These are phyloP conservation scores for Alternaria solani DNA, from an alignment of 2,329 filamentous ascomycete genomes.

Conservation along the genomic window DNA sequence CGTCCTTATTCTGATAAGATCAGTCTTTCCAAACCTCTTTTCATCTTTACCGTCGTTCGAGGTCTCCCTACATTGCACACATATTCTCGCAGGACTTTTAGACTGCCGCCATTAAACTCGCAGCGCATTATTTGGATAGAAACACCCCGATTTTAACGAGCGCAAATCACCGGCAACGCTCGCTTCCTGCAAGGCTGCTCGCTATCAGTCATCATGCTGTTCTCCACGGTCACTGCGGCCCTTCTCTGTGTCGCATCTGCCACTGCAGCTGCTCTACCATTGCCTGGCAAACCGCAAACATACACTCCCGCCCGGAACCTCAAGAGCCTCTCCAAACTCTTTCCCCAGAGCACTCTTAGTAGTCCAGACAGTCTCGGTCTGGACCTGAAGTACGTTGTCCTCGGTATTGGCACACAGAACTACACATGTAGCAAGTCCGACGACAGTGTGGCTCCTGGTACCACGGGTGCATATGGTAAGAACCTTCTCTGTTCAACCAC, in stretches of 20 bases:
- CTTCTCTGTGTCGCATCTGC: constrained; percentile 30
- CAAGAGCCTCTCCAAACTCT: constrained; percentile 33
- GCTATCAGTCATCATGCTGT: constrained; percentile 36
- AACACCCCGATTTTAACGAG: background rate
- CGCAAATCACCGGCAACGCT: background rate
- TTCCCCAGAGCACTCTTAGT: constrained; percentile 44
- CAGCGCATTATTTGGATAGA: background rate
- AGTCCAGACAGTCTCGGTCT: constrained; percentile 29
- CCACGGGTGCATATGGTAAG: constrained; percentile 47
- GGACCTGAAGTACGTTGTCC: constrained; percentile 56
- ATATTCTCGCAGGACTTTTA: background rate
- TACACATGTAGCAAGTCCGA: constrained; percentile 55
- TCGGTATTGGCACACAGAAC: constrained; percentile 63
- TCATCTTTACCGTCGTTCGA: background rate
- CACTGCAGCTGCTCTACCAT: constrained; percentile 26
- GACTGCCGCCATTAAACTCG: background rate
- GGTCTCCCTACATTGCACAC: background rate
- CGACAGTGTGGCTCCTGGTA: constrained; percentile 36
- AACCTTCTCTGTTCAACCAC: background rate
- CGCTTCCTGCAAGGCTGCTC: background rate
- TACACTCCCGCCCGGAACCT: constrained; percentile 33
- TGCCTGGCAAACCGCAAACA: constrained; percentile 14
- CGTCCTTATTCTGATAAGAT: background rate
- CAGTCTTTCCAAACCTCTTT: background rate
- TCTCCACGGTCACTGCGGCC: constrained; percentile 35